Evolutionary conservation across 345 rosid species (phyloP).

Genomic region (Carallia pectinifolia): DNA sequence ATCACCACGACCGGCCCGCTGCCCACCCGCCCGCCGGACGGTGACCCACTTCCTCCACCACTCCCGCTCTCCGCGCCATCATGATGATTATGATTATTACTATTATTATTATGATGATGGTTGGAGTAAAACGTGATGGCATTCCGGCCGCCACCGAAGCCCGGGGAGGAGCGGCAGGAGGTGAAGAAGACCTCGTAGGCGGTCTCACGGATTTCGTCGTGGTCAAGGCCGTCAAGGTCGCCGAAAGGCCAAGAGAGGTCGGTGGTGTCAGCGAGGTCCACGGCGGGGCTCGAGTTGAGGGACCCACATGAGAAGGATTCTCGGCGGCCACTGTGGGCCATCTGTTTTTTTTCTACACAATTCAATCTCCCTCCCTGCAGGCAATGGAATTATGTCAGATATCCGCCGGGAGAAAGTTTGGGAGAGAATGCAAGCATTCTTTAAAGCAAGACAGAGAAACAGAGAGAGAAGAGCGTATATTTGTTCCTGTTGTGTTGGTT

Average conservation of each 20-base stretch:
- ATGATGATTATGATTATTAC: conserved; percentile 23
- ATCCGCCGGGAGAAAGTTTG: conserved; percentile 42
- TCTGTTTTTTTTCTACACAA: not conserved
- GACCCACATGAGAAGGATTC: conserved; percentile 47
- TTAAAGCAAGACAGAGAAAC: conserved; percentile 12
- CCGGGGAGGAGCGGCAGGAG: conserved; percentile 77
- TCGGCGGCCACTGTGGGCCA: conserved; percentile 51
- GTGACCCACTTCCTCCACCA: conserved; percentile 29
- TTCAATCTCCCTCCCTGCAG: not conserved
- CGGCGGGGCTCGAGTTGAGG: conserved; percentile 20
- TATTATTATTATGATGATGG: conserved; percentile 9
- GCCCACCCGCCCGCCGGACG: conserved; percentile 20
- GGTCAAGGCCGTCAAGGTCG: conserved; percentile 48
- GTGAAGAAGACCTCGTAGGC: conserved; percentile 92
- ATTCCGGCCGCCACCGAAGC: conserved; percentile 68
- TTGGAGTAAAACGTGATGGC: conserved; percentile 58
- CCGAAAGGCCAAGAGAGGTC: conserved; percentile 83
- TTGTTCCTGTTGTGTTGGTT: conserved; percentile 2
- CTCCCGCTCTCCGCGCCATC: conserved; percentile 23
- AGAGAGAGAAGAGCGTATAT: conserved; percentile 1
- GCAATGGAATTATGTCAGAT: conserved; percentile 19
- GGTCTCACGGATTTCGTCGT: conserved; percentile 70
- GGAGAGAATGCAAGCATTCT: conserved; percentile 37
- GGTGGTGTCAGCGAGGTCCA: conserved; percentile 12
- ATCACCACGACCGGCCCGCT: conserved; percentile 55